Evolutionary conservation across 83 land plant genomes (phyloP).

Genomic region (Diphasiastrum complanatum): DNA sequence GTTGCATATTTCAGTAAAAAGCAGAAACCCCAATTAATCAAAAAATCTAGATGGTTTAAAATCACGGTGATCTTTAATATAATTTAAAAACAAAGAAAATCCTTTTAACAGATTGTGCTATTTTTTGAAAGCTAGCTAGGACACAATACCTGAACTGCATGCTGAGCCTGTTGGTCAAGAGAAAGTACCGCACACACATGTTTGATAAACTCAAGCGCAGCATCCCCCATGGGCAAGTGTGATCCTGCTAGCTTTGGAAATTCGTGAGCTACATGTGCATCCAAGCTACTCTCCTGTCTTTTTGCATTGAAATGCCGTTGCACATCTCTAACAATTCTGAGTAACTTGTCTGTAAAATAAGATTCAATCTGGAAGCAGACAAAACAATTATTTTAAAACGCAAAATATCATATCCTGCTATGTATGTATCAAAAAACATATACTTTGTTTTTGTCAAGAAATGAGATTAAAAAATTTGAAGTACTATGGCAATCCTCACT

Average conservation of each 20-base stretch:
- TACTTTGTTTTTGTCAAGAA: background rate
- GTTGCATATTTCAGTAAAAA: no score
- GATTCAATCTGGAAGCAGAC: slow-evolving; percentile 68
- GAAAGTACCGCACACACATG: slow-evolving; percentile 82
- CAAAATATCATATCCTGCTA: background rate
- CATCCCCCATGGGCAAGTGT: slow-evolving; percentile 52
- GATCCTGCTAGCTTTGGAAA: slow-evolving; percentile 37
- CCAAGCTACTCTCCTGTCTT: slow-evolving; percentile 36
- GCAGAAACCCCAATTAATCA: background rate
- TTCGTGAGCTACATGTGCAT: slow-evolving; percentile 20
- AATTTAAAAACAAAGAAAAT: background rate
- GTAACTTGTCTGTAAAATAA: slow-evolving; percentile 71
- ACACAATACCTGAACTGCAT: slow-evolving; percentile 72
- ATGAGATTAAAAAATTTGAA: background rate
- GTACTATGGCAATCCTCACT: no score
- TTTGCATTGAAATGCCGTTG: slow-evolving; percentile 51
- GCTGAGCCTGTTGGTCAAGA: slow-evolving; percentile 89
- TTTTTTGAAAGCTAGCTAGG: background rate
- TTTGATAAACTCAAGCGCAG: slow-evolving; percentile 91
- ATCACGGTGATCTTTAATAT: background rate
- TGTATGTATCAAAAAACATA: background rate
- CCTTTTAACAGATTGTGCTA: background rate
- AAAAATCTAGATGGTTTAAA: background rate
- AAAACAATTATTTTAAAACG: slow-evolving; percentile 1
- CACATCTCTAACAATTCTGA: slow-evolving; percentile 59